Evolutionary conservation across 2,329 filamentous ascomycete species (phyloP).

Genomic region (Colletotrichum higginsianum): DNA sequence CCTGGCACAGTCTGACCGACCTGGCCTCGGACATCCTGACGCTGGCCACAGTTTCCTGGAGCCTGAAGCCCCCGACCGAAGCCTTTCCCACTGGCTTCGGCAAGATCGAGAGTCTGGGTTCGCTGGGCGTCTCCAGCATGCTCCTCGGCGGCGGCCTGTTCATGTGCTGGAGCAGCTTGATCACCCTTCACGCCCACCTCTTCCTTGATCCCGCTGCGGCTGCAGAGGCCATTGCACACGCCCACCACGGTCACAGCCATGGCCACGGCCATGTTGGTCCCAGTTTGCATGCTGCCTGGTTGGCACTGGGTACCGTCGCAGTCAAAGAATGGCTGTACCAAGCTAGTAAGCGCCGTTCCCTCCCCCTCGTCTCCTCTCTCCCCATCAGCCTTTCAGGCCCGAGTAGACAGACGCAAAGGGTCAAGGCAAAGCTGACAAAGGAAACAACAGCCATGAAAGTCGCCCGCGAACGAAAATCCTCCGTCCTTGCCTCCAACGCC

Average conservation of each 20-base stretch:
- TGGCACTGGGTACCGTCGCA: constrained; percentile 89
- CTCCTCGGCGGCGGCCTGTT: constrained; percentile 90
- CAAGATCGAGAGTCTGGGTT: constrained; percentile 97
- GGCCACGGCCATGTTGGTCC: constrained; percentile 79
- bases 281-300: constrained; percentile 94
- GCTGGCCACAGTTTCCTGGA: constrained; percentile 94
- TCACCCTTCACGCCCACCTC: constrained; percentile 80
- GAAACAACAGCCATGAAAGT: constrained; percentile 86
- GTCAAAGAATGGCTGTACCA: constrained; percentile 98
- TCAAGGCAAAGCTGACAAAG: constrained; percentile 16
- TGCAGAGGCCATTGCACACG: constrained; percentile 66
- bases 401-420: background rate
- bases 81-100: constrained; percentile 93
- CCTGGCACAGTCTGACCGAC: constrained; percentile 95
- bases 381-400: background rate
- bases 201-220: constrained; percentile 75
- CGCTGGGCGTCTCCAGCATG: constrained; percentile 92
- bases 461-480: constrained; percentile 92
- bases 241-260: constrained; percentile 75
- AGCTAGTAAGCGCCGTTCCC: constrained; percentile 79
- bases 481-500: constrained; percentile 95
- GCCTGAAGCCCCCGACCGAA: constrained; percentile 85
- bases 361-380: too few relatives aligned
- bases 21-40: constrained; percentile 96
- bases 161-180: constrained; percentile 86